Evolutionary conservation across 129 eudicot genomes (phyloP), one percentile per base, ranked within the genome.

Genomic region (Lactuca sativa): DNA sequence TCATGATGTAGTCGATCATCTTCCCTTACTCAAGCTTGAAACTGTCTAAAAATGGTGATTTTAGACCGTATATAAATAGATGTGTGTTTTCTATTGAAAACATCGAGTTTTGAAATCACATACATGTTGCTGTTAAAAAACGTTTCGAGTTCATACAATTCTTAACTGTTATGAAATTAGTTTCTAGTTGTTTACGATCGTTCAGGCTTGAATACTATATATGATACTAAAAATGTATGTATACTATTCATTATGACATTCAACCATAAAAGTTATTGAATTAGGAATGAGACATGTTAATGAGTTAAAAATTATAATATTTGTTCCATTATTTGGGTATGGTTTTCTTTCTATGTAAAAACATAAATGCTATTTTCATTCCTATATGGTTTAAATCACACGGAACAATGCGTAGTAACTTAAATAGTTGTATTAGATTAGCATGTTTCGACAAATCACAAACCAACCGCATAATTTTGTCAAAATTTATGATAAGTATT

Each of bases 11-110:
- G 55, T 55, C 1, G 93, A 88, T 77, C 73, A 70, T 55, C 72
- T 65, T 51, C 96, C 96, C 21, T 90, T 91, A 33, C 90, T 91
- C 15, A 82, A 86, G 67, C 59, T 68, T 15, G 75, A 68, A 76
- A 62, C 51, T 3, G 64, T 76, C 57, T 76, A 38, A 47, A 60
- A 5, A 9, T 43, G 48, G 37, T 44, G 32, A 55, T 43, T 18
- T 56, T 51, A 7, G 54, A 40, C 5, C 25, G 74, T 68, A 76
- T 59, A 67, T 58, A 74, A 44, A 43, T 47, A 75, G 17, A 68
- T 18, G 56, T 58, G 74, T 48, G 73, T 16, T 59, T 71, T 57
- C 0, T 43, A 70, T 47, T 10, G 1, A 47, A 47, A 47, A 11
- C n/a, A 10, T 47, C 44, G 5, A 12, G 15, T 11, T 47, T 11